phyloP scores from a whole-genome alignment of 169 alveolate species.

The Besnoitia besnoiti region DNA sequence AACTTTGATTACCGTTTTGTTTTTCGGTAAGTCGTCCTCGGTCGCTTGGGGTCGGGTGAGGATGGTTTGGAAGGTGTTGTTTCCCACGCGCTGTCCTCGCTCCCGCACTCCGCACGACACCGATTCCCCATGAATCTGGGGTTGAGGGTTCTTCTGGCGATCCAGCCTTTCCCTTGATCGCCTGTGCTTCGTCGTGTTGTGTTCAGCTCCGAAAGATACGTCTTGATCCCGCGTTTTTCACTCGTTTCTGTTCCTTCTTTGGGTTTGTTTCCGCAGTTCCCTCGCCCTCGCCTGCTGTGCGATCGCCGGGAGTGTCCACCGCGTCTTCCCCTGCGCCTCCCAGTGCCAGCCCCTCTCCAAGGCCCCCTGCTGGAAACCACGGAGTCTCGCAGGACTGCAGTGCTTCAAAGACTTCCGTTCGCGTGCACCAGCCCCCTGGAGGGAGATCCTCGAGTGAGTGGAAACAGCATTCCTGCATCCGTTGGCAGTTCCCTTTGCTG shows the following conservation, averaged over 20 bases:
- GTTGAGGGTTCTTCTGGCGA: too few species aligned
- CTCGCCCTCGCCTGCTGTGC: neutral
- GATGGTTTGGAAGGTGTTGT: too few species aligned
- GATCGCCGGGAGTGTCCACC: neutral
- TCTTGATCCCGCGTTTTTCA: too few species aligned
- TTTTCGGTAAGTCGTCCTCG: too few species aligned
- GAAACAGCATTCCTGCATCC: neutral
- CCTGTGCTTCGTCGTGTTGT: too few species aligned
- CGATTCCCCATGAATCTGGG: too few species aligned
- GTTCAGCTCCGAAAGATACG: too few species aligned
- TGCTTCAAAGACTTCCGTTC: slow-evolving; percentile 35
- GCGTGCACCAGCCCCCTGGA: slow-evolving; percentile 64
- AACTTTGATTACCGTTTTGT: too few species aligned
- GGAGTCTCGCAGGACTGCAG: neutral
- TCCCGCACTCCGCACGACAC: too few species aligned
- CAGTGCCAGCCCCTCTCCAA: slow-evolving; percentile 13
- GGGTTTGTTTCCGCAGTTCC: neutral
- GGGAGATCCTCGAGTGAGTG: slow-evolving; percentile 49
- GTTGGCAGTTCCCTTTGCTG: neutral
- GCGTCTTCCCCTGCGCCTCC: neutral
- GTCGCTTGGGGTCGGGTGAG: too few species aligned
- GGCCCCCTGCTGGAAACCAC: neutral
- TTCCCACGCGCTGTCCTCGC: too few species aligned
- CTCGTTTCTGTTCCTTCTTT: neutral
- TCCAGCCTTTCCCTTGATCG: too few species aligned